Conservation (phyloP, 2,329 filamentous ascomycete species). For the Ceratocystis lukuohia region DNA sequence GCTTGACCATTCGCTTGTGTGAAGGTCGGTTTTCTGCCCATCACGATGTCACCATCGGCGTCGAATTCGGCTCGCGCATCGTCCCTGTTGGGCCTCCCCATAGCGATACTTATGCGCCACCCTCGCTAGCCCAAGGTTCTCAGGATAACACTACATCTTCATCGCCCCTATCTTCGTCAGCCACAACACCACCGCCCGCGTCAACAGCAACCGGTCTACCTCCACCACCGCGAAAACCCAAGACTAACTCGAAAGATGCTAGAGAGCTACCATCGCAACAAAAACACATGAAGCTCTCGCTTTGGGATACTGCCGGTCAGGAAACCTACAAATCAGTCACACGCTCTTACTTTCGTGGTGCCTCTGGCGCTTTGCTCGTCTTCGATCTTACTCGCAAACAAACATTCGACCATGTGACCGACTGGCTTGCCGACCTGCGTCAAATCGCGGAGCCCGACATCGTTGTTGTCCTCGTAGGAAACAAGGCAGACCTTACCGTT, state of each 20-base stretch:
- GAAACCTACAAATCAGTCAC: slow-evolving; percentile 97
- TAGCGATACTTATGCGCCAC: slow-evolving; percentile 30
- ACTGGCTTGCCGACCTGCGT: slow-evolving; percentile 86
- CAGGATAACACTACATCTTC: slow-evolving; percentile 8
- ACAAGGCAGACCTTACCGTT: slow-evolving; percentile 74
- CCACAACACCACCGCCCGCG: slow-evolving; percentile 20
- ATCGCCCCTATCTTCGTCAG: slow-evolving; percentile 18
- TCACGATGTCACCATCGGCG: slow-evolving; percentile 94
- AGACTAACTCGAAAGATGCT: slow-evolving; percentile 16
- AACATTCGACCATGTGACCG: slow-evolving; percentile 77
- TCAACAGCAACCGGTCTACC: slow-evolving; percentile 32
- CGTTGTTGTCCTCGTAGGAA: slow-evolving; percentile 86
- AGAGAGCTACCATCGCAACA: slow-evolving; percentile 29
- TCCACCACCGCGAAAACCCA: slow-evolving; percentile 35
- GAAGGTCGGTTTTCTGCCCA: slow-evolving; percentile 89
- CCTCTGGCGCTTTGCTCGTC: slow-evolving; percentile 60
- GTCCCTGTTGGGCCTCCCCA: slow-evolving; percentile 80
- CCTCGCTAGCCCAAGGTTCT: slow-evolving; percentile 18
- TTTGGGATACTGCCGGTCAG: slow-evolving; percentile 95
- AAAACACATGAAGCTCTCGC: slow-evolving; percentile 79
- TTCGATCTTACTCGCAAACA: slow-evolving; percentile 82
- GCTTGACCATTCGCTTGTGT: slow-evolving; percentile 86
- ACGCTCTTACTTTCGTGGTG: slow-evolving; percentile 79
- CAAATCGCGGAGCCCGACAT: slow-evolving; percentile 95
- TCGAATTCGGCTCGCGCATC: slow-evolving; percentile 89